Evolutionary conservation across 495 filamentous ascomycete genomes (phyloP), one percentile per base, ranked within the genome.

Genomic region (Cercophora newfieldiana): DNA sequence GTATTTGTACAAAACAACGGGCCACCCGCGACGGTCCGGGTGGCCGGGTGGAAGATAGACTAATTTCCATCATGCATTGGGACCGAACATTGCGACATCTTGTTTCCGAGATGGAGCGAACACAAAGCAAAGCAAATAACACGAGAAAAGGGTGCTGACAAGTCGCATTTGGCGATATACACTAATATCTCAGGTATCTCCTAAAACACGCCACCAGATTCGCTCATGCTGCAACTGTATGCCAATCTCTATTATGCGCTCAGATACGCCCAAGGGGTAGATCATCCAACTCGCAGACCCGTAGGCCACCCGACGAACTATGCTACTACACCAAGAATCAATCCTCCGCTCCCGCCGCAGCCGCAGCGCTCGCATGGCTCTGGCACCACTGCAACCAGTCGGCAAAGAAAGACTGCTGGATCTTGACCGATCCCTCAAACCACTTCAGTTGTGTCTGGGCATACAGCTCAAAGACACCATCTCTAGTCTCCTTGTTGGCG

Each of bases 351-450:
- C 61, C 18, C 30, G 28, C 26, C 28, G 31, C 50, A 19, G 61
- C 50, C n/a, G 19, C 65, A 44, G 37, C 63, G 22, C 26, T 67
- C 7, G 78, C 82, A 71, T 82, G 80, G 50, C 79, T 81, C 78
- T 85, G 83, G 65, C 83, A 83, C 84, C 84, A 86, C 66, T 86
- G 84, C n/a, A 81, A 65, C 81, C 82, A 86, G 48, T 86, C 83
- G 21, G 72, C 67, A 59, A 86, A 86, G 64, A 86, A 83, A 8
- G 74, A 69, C 7, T 74, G 71, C 67, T 82, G 82, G 24, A 86
- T 77, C 76, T 80, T 83, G 54, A 75, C 69, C 71, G 78, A 74
- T 19, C 79, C 78, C 64, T 74, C 67, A 53, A 77, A 76, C 75
- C 80, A 83, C 44, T 69, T 71, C n/a, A 78, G 64, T 72, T 80